Conservation (phyloP, 2,329 filamentous ascomycete species). For the Fusarium longipes region DNA sequence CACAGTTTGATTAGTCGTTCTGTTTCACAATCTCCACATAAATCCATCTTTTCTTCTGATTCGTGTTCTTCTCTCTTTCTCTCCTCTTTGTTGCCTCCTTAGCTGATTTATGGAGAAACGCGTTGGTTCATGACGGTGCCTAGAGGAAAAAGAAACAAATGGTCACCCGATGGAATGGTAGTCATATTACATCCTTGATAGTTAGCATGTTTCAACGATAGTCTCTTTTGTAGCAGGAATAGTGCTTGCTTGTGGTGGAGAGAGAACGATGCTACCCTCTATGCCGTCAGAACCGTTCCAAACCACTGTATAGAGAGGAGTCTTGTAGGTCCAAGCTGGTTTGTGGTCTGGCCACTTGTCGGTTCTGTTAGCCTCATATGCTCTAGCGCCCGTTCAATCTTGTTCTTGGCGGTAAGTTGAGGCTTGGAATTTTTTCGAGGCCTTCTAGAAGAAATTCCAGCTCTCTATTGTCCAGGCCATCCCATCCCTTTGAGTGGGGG, state of each 20-base stretch:
- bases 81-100: not conserved
- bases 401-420: not conserved
- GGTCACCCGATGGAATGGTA: not conserved
- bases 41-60: not conserved
- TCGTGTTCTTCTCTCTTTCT: not conserved
- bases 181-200: not conserved
- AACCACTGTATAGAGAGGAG: too few relatives aligned
- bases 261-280: not conserved
- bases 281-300: constrained; percentile 1
- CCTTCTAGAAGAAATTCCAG: not conserved
- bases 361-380: not conserved
- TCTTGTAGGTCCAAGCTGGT: not conserved
- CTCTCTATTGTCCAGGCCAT: not conserved
- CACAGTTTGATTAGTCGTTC: not conserved
- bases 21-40: not conserved
- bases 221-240: not conserved
- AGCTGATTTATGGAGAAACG: not conserved
- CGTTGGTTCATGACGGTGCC: not conserved
- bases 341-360: not conserved
- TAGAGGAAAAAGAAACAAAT: not conserved
- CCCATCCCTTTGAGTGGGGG: not conserved
- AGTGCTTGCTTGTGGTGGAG: not conserved
- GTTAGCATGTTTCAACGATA: not conserved
- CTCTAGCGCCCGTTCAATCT: not conserved
- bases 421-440: not conserved